Base-by-base conservation (phyloP, 2,329 filamentous ascomycete genomes). In the Bisporella sp. region DNA sequence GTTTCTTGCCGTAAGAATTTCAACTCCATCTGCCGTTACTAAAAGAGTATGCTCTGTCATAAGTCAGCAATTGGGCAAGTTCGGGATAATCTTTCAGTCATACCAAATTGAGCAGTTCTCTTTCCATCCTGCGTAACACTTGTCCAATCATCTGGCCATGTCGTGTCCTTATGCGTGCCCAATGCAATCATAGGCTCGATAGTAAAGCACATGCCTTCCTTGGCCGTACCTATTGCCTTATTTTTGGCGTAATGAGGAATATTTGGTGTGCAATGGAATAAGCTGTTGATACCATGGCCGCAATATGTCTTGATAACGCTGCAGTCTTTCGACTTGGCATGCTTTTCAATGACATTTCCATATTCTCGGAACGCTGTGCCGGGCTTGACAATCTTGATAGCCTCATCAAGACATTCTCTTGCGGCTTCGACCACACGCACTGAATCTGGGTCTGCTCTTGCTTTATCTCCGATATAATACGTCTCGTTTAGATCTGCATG, bases 121-220 rank as follows among this genome's bases (percentile, higher is more conserved):
- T 86, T 87, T 46, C 93, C 93, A 66, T 99, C 93, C 50, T 84
- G 80, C 0, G 93, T 99, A 5, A 89, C 88, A 69, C 90, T 96
- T 1, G 93, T 99, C 93, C 93, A 99, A 73, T 97, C 89, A 67
- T 99, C 93, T 0, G 93, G 93, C 93, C 93, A 99, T 0, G 90
- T 97, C 67, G 93, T 86, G 65, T 99, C 93, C 56, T 82, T 82
- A 69, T 96, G 88, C 54, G 88, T 91, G 52, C 93, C 93, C 49
- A 96, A 69, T 40, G 89, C 90, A 66, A 99, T 91, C 93, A 99
- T 99, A 12, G 93, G 93, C 72, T 99, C 93, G 54, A 99, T 99
- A 0, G 93, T 99, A 64, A 99, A 99, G 57, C 90, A 96, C 90
- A 97, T 96, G 48, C 93, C 93, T 0, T 89, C 85, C 73, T 96